Conservation (phyloP, 108 stramenopile species). For the Phaeodactylum tricornutum region DNA sequence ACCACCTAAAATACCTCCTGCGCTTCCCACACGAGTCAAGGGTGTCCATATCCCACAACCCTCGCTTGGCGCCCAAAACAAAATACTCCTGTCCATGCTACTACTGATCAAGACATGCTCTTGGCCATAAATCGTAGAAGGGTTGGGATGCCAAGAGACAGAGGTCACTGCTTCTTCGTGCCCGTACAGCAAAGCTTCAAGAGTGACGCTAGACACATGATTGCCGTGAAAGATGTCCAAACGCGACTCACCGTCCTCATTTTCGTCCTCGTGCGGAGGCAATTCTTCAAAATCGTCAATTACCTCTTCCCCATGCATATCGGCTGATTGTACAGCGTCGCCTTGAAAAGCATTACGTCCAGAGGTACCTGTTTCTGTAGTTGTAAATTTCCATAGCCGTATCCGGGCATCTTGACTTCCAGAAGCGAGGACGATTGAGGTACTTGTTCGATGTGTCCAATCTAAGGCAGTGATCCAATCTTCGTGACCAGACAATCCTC, state of each 20-base stretch:
- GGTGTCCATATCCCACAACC: constrained; percentile 67
- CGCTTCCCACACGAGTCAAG: constrained; percentile 77
- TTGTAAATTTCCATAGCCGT: constrained; percentile 73
- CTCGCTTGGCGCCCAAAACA: constrained; percentile 55
- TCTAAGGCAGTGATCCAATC: constrained; percentile 81
- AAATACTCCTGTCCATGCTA: constrained; percentile 81
- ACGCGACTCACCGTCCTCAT: constrained; percentile 62
- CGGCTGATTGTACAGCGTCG: background rate
- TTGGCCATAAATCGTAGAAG: constrained; percentile 21
- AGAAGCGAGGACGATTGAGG: constrained; percentile 43
- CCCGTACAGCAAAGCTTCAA: constrained; percentile 78
- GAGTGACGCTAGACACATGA: constrained; percentile 30
- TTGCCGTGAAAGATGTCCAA: constrained; percentile 21
- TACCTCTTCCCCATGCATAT: constrained; percentile 11
- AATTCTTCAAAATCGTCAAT: constrained; percentile 28
- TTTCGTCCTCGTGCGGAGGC: constrained; percentile 40
- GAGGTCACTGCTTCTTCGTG: constrained; percentile 82
- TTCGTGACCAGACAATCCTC: constrained; percentile 59
- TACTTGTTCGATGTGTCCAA: constrained; percentile 16
- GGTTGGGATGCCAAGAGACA: constrained; percentile 47
- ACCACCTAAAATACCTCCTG: constrained; percentile 80
- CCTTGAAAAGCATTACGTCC: background rate
- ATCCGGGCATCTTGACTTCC: constrained; percentile 78
- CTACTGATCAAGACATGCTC: constrained; percentile 53
- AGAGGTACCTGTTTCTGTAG: constrained; percentile 7